Base-by-base conservation (phyloP, 306 rosid genomes). In the Mimosa bimucronata region DNA sequence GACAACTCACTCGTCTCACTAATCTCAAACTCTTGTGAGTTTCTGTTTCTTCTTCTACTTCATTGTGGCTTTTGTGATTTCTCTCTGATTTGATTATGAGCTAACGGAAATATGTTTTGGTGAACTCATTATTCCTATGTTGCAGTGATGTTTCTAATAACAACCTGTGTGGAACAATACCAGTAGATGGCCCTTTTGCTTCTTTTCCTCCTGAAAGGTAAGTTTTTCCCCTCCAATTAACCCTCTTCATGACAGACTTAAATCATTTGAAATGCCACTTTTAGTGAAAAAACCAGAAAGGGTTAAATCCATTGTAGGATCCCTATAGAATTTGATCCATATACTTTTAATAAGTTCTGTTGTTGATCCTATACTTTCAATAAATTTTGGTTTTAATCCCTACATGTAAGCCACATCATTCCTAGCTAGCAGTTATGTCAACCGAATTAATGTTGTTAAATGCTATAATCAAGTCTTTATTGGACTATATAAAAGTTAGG, bases 121-220 rank as follows among this genome's bases (percentile, higher is more conserved):
- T 37, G 31, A 44, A 28, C 46, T 14, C 57, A 25, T 41, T 44
- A 13, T 15, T 70, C 25, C 34, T 5, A 75, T 72, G 62, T 77
- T 91, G 73, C 92, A 96, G 99, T 78, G 99, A 96, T 80, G 97
- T 91, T 66, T 96, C 99, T 6, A 93, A 86, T 77, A 96, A 96
- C 75, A 84, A 88, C 61, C 93, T 96, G 19, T 96, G 99, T 31
- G 99, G 99, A 85, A 96, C 97, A 76, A 87, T 93, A 77, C 99
- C 99, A 14, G 90, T 91, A 38, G 94, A 96, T 83, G 99, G 99
- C 14, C 96, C 96, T 66, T 96, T 93, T 29, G 71, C 90, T n/a
- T 83, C 94, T 77, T 93, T 96, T 80, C 87, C 97, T 34, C 75
- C 86, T 85, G 91, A 88, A 86, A 90, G 99, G 99, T 90, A 84